phyloP scores from a whole-genome alignment of 495 filamentous ascomycete genomes.

The Penicilliopsis zonata region DNA sequence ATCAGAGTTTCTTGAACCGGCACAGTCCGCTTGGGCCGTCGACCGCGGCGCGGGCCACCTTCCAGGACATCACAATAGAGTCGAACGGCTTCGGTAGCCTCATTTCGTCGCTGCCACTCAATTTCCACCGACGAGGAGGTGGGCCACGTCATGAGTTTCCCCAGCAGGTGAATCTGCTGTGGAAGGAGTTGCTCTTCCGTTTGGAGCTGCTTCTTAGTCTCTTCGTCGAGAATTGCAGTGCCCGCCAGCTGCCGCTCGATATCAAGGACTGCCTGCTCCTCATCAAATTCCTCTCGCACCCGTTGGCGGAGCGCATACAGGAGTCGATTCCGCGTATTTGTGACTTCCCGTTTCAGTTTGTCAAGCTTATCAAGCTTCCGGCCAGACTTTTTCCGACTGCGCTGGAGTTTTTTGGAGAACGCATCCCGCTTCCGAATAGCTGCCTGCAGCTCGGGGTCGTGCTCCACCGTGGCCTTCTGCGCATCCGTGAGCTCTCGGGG shows the following conservation, averaged over 20 bases:
- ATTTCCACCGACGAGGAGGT: slow-evolving; percentile 13
- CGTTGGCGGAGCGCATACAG: slow-evolving; percentile 8
- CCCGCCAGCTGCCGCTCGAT: slow-evolving; percentile 13
- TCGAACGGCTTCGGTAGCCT: slow-evolving; percentile 8
- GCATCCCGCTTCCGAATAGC: not conserved
- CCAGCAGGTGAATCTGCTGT: slow-evolving; percentile 13
- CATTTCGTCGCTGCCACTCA: slow-evolving; percentile 12
- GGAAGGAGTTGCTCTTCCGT: slow-evolving; percentile 11
- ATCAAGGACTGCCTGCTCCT: slow-evolving; percentile 12
- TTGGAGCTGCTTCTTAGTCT: slow-evolving; percentile 10
- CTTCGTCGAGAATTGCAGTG: slow-evolving; percentile 9
- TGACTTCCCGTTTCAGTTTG: slow-evolving; percentile 6
- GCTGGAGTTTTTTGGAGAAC: too few species aligned
- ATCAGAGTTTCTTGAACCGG: slow-evolving; percentile 3
- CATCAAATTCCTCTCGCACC: slow-evolving; percentile 10
- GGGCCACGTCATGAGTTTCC: slow-evolving; percentile 17
- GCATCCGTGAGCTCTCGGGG: slow-evolving; percentile 16
- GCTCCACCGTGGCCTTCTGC: slow-evolving; percentile 13
- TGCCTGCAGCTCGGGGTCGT: slow-evolving; percentile 6
- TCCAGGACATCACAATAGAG: slow-evolving; percentile 12
- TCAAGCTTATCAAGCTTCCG: slow-evolving; percentile 1
- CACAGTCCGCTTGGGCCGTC: slow-evolving; percentile 13
- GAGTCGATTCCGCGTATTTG: slow-evolving; percentile 9
- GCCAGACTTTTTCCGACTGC: not conserved
- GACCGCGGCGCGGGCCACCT: slow-evolving; percentile 12